Base-by-base conservation (phyloP, 2,329 filamentous ascomycete genomes). In the Scleromitrula shiraiana region DNA sequence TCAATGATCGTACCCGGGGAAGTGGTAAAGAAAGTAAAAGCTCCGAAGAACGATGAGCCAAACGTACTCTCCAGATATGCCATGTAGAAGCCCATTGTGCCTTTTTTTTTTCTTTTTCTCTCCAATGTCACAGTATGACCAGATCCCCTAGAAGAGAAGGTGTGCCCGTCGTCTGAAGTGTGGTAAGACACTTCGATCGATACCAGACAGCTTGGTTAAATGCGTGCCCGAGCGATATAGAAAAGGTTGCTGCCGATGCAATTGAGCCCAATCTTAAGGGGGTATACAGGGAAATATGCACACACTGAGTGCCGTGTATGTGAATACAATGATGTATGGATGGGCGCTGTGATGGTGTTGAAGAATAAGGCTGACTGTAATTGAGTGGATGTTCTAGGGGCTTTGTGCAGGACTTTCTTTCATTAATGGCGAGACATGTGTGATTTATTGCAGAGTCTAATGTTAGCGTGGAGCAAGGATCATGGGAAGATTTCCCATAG, bases 41-140 rank as follows among this genome's bases (percentile, higher is more conserved):
- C 46, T 53, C 46, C 53, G 49, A 49, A 54, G n/a, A n/a, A 49
- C 38, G 54, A 44, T 56, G 48, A 49, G 56, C 55, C 50, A 39
- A n/a, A 64, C 61, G 54, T 64, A 64, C 61, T 63, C 57, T 62
- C 61, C 51, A 64, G 49, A 61, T 64, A 64, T 59, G 60, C 60
- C 74, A 83, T 83, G 63, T 83, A 83, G 62, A 82, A 83, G 55
- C 79, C 73, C 78, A 82, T 82, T 54, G 58, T 74, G 43, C 30
- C 51, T 41, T 53, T n/a, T n/a, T n/a, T n/a, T n/a, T n/a, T n/a
- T n/a, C n/a, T n/a, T n/a, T n/a, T n/a, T n/a, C n/a, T 45, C 35
- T 55, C 46, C 41, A 24, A 42, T 47, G 53, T 47, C 41, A 46
- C 44, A 48, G 42, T 52, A 38, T 51, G 54, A 55, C 50, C 36